Base-by-base conservation (phyloP, 2,329 filamentous ascomycete species). In the Exophiala xenobiotica region DNA sequence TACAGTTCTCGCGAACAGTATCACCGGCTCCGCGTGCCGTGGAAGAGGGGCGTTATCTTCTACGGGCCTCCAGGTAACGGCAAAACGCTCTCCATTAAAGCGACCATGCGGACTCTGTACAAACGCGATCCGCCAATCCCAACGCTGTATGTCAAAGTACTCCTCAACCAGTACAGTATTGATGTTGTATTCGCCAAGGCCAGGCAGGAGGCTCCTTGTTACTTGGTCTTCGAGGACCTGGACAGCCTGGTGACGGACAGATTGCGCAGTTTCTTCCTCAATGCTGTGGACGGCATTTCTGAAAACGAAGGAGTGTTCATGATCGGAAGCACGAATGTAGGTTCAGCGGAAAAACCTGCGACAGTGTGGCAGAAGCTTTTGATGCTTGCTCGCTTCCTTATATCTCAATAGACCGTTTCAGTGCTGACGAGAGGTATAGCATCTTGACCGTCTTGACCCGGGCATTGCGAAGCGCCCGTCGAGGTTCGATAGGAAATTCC, bases 401-500 rank as follows among this genome's bases (percentile, higher is more conserved):
- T n/a, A 31, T 31, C 27, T n/a, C n/a, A n/a, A n/a, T n/a, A n/a
- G n/a, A n/a, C n/a, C n/a, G n/a, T n/a, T n/a, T n/a, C n/a, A n/a
- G n/a, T n/a, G n/a, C n/a, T n/a, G n/a, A n/a, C n/a, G n/a, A n/a
- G n/a, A n/a, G n/a, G n/a, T n/a, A n/a, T n/a, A n/a, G 6, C 38
- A 49, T 11, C 58, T 59, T 3, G 52, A 63, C n/a, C 38, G 52
- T 6, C 57, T 73, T 11, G 70, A 73, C 50, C 68, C 70, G 4
- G 69, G 68, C 6, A 67, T 77, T 40, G 62, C 68, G 11, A 76
- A 76, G 64, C 68, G 74, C 0, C 74, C 74, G 2, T 68, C 64
- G 19, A 65, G 74, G 4, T 77, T 77, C 53, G 74, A 77, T 49
- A 61, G 74, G 22, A 76, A 76, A 53, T 76, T 74, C 62, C 67